A percentile compares a stretch with the other conserved stretches of the same genome.
Conservation (phyloP, 2,329 filamentous ascomycete genomes). For the Aspergillus sojae region DNA sequence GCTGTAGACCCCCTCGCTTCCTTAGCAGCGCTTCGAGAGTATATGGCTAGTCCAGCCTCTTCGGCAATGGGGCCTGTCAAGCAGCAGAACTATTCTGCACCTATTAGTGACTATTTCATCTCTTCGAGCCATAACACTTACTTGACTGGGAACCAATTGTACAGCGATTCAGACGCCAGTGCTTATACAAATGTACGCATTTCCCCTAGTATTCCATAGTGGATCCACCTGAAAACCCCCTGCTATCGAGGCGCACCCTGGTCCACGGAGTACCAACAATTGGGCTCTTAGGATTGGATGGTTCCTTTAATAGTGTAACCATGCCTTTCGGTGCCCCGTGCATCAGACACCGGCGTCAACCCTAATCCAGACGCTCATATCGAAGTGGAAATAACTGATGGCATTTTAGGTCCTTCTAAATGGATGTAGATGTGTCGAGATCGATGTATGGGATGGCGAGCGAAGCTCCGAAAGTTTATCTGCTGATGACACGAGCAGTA, state of each 20-base stretch:
- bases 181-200: constrained; percentile 72
- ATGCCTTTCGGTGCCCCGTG: not conserved
- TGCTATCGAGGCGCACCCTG: not conserved
- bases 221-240: not conserved
- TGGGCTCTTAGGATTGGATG: not conserved
- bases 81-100: constrained; percentile 63
- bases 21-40: constrained; percentile 50
- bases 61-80: constrained; percentile 45
- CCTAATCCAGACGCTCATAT: not conserved
- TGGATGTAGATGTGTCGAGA: constrained; percentile 88
- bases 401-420: constrained; percentile 64
- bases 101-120: constrained; percentile 88
- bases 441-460: constrained; percentile 88
- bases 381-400: constrained; percentile 5
- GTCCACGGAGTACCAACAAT: not conserved
- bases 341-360: not conserved
- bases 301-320: not conserved
- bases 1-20: constrained; percentile 27
- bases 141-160: constrained; percentile 81
- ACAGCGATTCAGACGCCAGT: constrained; percentile 73
- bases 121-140: constrained; percentile 96
- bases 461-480: constrained; percentile 40
- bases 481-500: constrained; percentile 36
- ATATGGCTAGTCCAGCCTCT: constrained; percentile 50
- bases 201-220: not conserved